A percentile compares a stretch with the other conserved stretches of the same genome.
Conservation (phyloP, 1,284 basidiomycete species). For the Wallemia ichthyophaga region DNA sequence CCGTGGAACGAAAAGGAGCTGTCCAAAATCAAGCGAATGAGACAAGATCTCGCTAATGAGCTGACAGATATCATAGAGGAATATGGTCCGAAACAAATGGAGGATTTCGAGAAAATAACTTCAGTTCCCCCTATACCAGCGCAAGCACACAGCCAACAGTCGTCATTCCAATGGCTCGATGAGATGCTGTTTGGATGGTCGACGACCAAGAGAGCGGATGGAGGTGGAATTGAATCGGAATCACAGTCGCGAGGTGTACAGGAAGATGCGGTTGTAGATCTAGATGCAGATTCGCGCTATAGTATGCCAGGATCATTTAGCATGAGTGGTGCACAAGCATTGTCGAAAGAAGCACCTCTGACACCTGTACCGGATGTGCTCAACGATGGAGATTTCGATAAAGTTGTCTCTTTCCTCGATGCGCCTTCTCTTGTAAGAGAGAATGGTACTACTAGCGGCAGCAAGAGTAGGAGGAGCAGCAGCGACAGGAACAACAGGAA, state of each 20-base stretch:
- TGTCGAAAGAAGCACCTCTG: not conserved
- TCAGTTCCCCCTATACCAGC: constrained; percentile 8
- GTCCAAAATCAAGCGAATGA: constrained; percentile 44
- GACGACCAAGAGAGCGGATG: constrained; percentile 3
- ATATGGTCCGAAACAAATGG: constrained; percentile 41
- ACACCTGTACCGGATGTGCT: not conserved
- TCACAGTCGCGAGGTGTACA: not conserved
- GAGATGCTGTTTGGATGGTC: constrained; percentile 81
- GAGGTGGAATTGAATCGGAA: not conserved
- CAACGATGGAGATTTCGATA: not conserved
- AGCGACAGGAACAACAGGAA: no score
- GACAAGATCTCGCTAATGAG: constrained; percentile 53
- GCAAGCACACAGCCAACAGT: constrained; percentile 20
- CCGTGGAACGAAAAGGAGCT: constrained; percentile 73
- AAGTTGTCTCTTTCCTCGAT: not conserved
- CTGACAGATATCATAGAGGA: constrained; percentile 50
- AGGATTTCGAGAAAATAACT: constrained; percentile 53
- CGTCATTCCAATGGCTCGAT: constrained; percentile 53
- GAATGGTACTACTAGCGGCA: no score
- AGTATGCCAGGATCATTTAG: no score
- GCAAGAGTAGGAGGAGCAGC: no score
- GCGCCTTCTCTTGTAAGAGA: not conserved
- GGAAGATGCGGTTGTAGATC: not conserved
- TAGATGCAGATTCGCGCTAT: no score
- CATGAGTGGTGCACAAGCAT: not conserved